phyloP scores from a whole-genome alignment of 108 stramenopile species.

The Skeletonema costatum region DNA sequence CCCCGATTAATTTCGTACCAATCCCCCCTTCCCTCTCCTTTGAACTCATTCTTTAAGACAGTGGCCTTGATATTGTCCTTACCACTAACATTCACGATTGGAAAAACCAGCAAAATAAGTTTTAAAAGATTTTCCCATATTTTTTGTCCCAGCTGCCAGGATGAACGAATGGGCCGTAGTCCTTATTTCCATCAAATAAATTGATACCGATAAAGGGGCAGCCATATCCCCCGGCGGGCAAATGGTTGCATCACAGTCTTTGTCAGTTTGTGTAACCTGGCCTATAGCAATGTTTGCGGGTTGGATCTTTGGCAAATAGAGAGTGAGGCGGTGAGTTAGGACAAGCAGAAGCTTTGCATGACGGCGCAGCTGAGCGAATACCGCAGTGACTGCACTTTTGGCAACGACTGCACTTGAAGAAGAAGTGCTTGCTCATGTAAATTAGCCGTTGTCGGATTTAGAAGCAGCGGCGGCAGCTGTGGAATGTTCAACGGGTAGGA shows the following conservation, averaged over 20 bases:
- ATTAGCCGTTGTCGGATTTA: neutral
- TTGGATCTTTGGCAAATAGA: neutral
- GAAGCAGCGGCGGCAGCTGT: neutral
- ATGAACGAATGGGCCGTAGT: conserved; percentile 14
- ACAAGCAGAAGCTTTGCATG: neutral
- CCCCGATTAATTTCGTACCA: conserved; percentile 7
- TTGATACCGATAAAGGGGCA: conserved; percentile 2
- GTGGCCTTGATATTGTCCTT: conserved; percentile 20
- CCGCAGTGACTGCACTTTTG: neutral
- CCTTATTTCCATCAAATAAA: neutral
- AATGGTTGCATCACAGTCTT: conserved; percentile 4
- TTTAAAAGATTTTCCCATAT: conserved; percentile 17
- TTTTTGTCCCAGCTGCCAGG: conserved; percentile 6
- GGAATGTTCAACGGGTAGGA: neutral
- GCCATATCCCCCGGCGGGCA: conserved; percentile 12
- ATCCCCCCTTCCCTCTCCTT: neutral
- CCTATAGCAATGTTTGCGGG: conserved; percentile 15
- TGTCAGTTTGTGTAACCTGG: conserved; percentile 15
- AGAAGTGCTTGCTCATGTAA: neutral
- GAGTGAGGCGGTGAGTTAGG: neutral
- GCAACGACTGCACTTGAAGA: neutral
- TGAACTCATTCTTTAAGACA: conserved; percentile 29
- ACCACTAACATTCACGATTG: conserved; percentile 13
- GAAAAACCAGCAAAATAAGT: conserved; percentile 2
- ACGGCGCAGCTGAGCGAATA: neutral